Evolutionary conservation across 1,284 basidiomycete genomes (phyloP), one percentile per base, ranked within the genome.

Genomic region (Thecaphora thlaspeos): DNA sequence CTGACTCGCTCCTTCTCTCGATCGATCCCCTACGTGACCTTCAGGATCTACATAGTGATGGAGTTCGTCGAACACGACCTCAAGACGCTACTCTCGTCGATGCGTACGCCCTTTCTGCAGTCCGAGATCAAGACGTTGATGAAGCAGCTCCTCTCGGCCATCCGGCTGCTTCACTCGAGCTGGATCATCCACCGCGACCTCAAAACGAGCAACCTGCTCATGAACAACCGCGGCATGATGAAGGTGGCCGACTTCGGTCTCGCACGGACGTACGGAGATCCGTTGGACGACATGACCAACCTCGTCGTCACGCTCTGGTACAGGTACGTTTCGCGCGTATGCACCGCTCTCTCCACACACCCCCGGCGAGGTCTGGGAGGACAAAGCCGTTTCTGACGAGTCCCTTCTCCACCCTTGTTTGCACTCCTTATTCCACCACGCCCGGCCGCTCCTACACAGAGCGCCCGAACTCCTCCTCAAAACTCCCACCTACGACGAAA

Each of bases 51-150:
- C 80, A 91, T 98, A 60, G 93, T 96, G 28, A 97, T 97, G 92
- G 94, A 97, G 74, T 98, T 99, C 76, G 93, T 98, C 76, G 95
- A 98, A 80, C 95, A 99, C 79, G 94, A 99, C 78, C 86, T 99
- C 75, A 98, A 98, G 80, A 90, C 92, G 1, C 83, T 99, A 45
- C 83, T 99, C 49, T 89, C 88, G 12, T 28, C 22, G 30, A 96
- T 96, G 91, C 89, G 91, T 1, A 85, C 88, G 36, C 91, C 94
- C 0, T 99, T 98, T 80, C 81, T 96, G 24, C 91, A 93, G 77
- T 95, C 91, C 34, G 95, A 99, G 80, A 89, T 97, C 81, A 99
- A 99, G 83, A 97, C 93, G 0, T 81, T 99, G 47, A 86, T 97
- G 86, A 80, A 88, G 21, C 95, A 99, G 79, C 82, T 99, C 5